A percentile compares a stretch with the other conserved stretches of the same genome.
Evolutionary conservation across 345 rosid genomes (phyloP).

Genomic region (Abelmoschus esculentus): DNA sequence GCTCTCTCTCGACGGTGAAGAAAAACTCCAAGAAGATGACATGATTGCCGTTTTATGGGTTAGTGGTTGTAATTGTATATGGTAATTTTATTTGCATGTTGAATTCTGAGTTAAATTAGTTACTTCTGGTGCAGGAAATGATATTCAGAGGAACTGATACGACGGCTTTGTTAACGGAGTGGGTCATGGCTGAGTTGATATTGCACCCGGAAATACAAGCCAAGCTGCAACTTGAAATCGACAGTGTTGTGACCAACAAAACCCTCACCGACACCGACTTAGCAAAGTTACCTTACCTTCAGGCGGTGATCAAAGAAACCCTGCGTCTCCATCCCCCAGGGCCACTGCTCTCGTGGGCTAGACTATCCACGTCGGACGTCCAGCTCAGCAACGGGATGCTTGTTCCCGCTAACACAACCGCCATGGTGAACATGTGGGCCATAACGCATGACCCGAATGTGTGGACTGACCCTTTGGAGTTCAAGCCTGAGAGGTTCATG

Average conservation of each 20-base stretch:
- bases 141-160: conserved; percentile 50
- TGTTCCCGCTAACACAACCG: conserved; percentile 37
- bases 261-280: conserved; percentile 25
- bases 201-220: conserved; percentile 32
- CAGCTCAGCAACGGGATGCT: conserved; percentile 41
- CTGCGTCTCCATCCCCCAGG: conserved; percentile 47
- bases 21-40: conserved; percentile 36
- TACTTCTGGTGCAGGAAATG: conserved; percentile 36
- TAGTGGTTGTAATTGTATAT: neutral
- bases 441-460: conserved; percentile 41
- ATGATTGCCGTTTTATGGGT: conserved; percentile 52
- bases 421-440: conserved; percentile 63
- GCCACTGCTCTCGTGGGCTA: conserved; percentile 53
- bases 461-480: conserved; percentile 34
- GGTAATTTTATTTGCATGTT: neutral
- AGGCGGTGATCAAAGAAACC: conserved; percentile 47
- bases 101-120: neutral
- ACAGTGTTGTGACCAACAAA: conserved; percentile 5
- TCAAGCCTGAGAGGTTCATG: conserved; percentile 38
- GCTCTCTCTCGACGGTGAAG: conserved; percentile 37
- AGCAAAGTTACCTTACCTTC: conserved; percentile 26
- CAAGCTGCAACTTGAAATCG: conserved; percentile 26
- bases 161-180: conserved; percentile 41
- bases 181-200: conserved; percentile 42
- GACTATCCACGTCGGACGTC: conserved; percentile 44